Base-by-base conservation (phyloP, 345 rosid genomes). In the Abelmoschus esculentus region DNA sequence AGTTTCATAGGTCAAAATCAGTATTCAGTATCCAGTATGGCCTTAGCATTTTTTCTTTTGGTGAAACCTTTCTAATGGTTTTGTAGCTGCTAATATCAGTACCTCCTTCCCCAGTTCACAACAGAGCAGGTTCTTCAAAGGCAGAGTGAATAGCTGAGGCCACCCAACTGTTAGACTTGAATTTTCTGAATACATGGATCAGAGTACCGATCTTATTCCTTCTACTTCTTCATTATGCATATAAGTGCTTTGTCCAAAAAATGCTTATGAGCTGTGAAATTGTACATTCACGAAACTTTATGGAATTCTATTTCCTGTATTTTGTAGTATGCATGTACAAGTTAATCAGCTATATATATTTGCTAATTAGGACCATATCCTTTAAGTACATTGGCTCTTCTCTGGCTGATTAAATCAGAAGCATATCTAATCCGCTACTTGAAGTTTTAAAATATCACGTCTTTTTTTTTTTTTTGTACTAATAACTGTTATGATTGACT, bases 111-210 rank as follows among this genome's bases (percentile, higher is more conserved):
- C 0, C 49, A 12, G 42, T 47, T 46, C 49, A 57, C 14, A 6
- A 57, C 56, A 47, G 36, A 57, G 61, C 52, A 47, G 52, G 17
- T 47, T 6, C 17, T 47, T 47, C 52, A 47, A 47, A 13, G 17
- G 75, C 70, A 44, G 80, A 58, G 60, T 40, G 44, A 62, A 29
- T 66, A 70, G 79, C 66, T 55, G 73, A 61, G 47, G 49, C 7
- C 6, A 17, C 50, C 50, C 7, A 49, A 52, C 52, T 0, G 36
- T 26, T 58, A 18, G 54, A 17, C 72, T 26, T 62, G n/a, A 31
- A 26, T 74, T 28, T 52, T 61, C 54, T 61, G 65, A 56, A 54
- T 65, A 66, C 66, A 65, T 80, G 82, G 77, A 74, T 71, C 77
- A 62, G 59, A 74, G 81, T 83, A 78, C 56, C 62, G 34, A 26